Evolutionary conservation across 2,329 filamentous ascomycete species (phyloP).

Genomic region (Monosporascus sp.): DNA sequence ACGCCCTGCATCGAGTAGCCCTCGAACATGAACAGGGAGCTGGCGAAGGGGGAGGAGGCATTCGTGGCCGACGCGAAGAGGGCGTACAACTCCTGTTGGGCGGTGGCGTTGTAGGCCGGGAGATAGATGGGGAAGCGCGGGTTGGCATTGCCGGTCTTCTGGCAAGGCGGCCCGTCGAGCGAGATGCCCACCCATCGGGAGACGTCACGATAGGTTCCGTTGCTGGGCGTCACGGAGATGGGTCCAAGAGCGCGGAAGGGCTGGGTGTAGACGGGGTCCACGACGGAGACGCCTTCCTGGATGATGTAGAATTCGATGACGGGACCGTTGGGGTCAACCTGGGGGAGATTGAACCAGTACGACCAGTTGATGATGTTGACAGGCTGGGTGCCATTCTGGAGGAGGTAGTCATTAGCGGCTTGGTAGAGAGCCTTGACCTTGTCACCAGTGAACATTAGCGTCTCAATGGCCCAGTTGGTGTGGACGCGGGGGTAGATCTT

Average conservation of each 20-base stretch:
- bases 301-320: slow-evolving; percentile 36
- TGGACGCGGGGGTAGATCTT: slow-evolving; percentile 37
- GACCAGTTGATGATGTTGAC: slow-evolving; percentile 44
- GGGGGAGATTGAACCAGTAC: slow-evolving; percentile 37
- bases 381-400: slow-evolving; percentile 34
- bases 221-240: slow-evolving; percentile 20
- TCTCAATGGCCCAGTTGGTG: slow-evolving; percentile 34
- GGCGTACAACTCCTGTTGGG: slow-evolving; percentile 25
- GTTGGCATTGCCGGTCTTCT: slow-evolving; percentile 34
- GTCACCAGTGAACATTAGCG: slow-evolving; percentile 32
- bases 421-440: neutral
- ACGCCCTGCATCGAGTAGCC: slow-evolving; percentile 45
- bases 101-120: slow-evolving; percentile 28
- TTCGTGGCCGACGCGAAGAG: slow-evolving; percentile 24
- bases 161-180: slow-evolving; percentile 31
- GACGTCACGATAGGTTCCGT: slow-evolving; percentile 41
- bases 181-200: slow-evolving; percentile 37
- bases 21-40: slow-evolving; percentile 50
- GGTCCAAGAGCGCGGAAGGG: slow-evolving; percentile 37
- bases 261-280: slow-evolving; percentile 34
- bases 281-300: slow-evolving; percentile 34
- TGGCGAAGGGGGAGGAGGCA: slow-evolving; percentile 22
- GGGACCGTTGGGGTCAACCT: slow-evolving; percentile 20
- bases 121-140: slow-evolving; percentile 40
- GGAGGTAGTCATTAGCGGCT: slow-evolving; percentile 31